Evolutionary conservation across 768 basidiomycete genomes (phyloP), one percentile per base, ranked within the genome.

Genomic region (Cubamyces sp.): DNA sequence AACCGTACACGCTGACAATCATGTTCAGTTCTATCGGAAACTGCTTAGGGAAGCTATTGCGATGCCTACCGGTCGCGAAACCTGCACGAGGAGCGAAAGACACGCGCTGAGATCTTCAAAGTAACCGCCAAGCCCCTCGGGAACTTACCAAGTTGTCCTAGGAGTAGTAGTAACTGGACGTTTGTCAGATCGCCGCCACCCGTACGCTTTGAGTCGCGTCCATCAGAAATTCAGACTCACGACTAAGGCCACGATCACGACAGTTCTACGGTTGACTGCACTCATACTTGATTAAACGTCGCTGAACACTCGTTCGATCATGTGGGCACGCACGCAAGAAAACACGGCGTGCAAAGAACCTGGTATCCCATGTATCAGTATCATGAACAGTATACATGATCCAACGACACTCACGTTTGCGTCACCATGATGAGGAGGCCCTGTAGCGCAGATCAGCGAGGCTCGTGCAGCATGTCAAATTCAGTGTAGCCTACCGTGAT

Each of bases 371-470:
- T 43, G 23, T 2, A 28, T 45, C 43, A 45, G 7, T 30, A 3
- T 8, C 28, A 30, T 30, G 8, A 8, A 40, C 15, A 4, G 16
- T 0, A 28, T 11, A 28, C 1, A 15, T 18, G 7, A 2, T 2
- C 12, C 18, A 1, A 15, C 28, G 5, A 1, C 5, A 30, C 42
- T 15, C 28, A 54, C 53, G 15, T 42, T 45, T 54, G 53, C 9
- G 53, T 54, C 1, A 54, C 42, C 19, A 25, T 42, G 15, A 54
- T 42, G 4, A 54, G 42, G n/a, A 54, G 53, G 7, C 53, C 53
- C 53, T 54, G 28, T 8, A 30, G 28, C 28, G 8, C 4, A 30
- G 8, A 30, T 30, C 8, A 30, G 28, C 28, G 28, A 30, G 28
- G 8, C 28, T 30, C 28, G 28, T 30, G 28, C 4, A 30, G 28